Conservation (phyloP, 2,329 filamentous ascomycete species). For the Cladosporium halotolerans region DNA sequence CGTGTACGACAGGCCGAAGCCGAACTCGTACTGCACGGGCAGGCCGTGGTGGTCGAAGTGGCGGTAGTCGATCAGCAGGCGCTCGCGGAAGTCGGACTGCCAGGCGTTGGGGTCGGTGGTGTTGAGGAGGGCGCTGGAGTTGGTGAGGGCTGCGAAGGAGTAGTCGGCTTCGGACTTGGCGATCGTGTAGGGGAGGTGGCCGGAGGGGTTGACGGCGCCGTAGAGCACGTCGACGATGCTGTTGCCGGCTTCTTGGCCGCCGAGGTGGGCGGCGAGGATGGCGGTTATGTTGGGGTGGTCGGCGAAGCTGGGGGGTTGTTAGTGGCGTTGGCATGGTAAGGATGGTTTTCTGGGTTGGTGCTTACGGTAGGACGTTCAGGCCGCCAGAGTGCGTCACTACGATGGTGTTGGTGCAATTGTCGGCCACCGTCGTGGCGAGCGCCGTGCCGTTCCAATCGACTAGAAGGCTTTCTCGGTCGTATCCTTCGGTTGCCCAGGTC, state of each 20-base stretch:
- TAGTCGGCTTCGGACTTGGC: constrained; percentile 31
- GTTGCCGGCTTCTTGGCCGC: constrained; percentile 38
- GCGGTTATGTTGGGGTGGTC: constrained; percentile 37
- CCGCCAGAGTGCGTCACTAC: constrained; percentile 42
- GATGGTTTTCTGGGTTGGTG: constrained; percentile 38
- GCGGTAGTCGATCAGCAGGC: constrained; percentile 49
- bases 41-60: constrained; percentile 41
- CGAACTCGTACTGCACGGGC: constrained; percentile 28
- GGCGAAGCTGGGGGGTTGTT: constrained; percentile 27
- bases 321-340: constrained; percentile 13
- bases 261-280: constrained; percentile 37
- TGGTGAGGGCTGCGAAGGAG: constrained; percentile 30
- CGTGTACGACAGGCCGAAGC: constrained; percentile 27
- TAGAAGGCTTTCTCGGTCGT: constrained; percentile 37
- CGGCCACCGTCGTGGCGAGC: constrained; percentile 38
- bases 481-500: constrained; percentile 43
- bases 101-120: constrained; percentile 34
- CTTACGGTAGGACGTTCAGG: constrained; percentile 35
- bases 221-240: constrained; percentile 36
- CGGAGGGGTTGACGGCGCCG: constrained; percentile 34
- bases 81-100: constrained; percentile 48
- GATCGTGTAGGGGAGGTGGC: constrained; percentile 35
- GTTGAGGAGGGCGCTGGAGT: constrained; percentile 29
- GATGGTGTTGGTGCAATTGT: constrained; percentile 23
- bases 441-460: constrained; percentile 40